phyloP scores from a whole-genome alignment of 73 alveolate genomes.

The Tetrahymena borealis region DNA sequence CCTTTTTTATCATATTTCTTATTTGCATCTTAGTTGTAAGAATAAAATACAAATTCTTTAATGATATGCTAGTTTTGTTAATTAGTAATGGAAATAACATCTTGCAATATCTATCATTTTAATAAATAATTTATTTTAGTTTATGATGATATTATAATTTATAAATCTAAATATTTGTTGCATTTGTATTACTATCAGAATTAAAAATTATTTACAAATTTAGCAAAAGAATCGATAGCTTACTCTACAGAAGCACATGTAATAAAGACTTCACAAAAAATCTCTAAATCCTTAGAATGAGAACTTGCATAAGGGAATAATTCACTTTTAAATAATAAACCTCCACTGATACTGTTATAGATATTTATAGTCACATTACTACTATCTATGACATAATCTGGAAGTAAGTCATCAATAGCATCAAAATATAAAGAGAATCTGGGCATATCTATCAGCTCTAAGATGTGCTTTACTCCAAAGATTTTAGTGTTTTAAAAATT shows the following conservation, averaged over 20 bases:
- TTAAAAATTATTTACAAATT: background rate
- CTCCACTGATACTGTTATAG: slow-evolving; percentile 32
- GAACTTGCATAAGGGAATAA: slow-evolving; percentile 19
- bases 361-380: slow-evolving; percentile 14
- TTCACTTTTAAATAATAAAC: slow-evolving; percentile 19
- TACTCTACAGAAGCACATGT: background rate
- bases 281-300: slow-evolving; percentile 43
- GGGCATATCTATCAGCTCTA: slow-evolving; percentile 26
- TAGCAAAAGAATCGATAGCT: background rate
- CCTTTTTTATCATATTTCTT: slow-evolving; percentile 2
- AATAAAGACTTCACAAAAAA: slow-evolving; percentile 28
- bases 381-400: slow-evolving; percentile 4
- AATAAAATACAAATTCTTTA: slow-evolving; percentile 18
- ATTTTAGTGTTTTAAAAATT: slow-evolving; percentile 1
- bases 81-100: slow-evolving; percentile 4
- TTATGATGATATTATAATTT: background rate
- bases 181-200: too few relatives aligned
- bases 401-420: slow-evolving; percentile 10
- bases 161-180: background rate
- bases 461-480: slow-evolving; percentile 12
- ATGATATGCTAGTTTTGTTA: slow-evolving; percentile 18
- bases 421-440: slow-evolving; percentile 11
- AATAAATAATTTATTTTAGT: background rate
- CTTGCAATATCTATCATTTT: background rate
- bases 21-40: slow-evolving; percentile 4